Percentiles rank a stretch among this genome's conserved stretches.
Conservation (phyloP, 495 filamentous ascomycete species). For the Hypomontagnella monticulosa region DNA sequence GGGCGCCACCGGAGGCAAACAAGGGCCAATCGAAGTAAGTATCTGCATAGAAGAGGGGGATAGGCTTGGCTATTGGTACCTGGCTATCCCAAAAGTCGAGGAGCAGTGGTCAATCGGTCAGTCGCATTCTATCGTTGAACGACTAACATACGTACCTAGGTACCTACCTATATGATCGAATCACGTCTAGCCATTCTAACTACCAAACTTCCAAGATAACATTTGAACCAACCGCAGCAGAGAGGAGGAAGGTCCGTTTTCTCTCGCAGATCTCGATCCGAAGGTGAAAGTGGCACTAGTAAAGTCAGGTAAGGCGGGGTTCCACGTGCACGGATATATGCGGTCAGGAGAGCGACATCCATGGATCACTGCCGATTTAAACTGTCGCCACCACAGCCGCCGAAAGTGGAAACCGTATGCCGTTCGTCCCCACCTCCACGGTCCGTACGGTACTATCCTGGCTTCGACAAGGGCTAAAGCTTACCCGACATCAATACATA, state of each 20-base stretch:
- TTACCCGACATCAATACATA: no score
- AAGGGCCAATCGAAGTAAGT: no score
- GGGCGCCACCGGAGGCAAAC: no score
- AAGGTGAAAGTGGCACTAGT: neutral
- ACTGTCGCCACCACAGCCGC: no score
- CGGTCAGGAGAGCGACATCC: conserved; percentile 2
- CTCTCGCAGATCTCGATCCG: conserved; percentile 13
- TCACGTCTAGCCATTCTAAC: neutral
- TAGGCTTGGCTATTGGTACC: no score
- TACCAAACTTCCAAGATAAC: neutral
- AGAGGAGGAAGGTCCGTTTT: neutral
- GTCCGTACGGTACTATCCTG: no score
- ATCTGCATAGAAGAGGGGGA: no score
- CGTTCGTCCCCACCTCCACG: no score
- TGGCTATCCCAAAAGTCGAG: no score
- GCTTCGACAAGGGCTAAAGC: no score
- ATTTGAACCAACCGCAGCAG: neutral
- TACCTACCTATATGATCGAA: neutral
- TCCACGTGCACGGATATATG: neutral
- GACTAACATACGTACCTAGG: neutral
- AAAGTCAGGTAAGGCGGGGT: neutral
- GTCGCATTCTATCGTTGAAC: neutral
- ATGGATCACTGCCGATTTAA: no score
- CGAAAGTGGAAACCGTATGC: no score
- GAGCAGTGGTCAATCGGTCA: neutral